Evolutionary conservation across 805 yeast species (phyloP), one percentile per base, ranked within the genome.

Genomic region (Millerozyma acaciae): DNA sequence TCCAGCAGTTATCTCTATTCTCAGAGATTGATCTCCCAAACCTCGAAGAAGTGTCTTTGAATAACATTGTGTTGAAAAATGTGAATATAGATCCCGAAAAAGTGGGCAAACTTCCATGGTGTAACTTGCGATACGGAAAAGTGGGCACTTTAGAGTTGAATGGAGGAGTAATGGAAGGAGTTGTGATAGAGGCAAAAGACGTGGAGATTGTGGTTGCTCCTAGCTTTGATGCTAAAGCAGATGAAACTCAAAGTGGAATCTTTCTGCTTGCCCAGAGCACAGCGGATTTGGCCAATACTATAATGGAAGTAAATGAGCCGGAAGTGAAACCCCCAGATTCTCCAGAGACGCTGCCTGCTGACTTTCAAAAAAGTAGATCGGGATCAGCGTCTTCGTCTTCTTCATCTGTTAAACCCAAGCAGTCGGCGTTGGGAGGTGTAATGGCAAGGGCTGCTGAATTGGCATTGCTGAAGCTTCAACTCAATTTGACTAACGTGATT

Each of bases 11-110:
- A 27, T 78, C 89, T 10, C 60, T 89, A 26, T 85, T 89, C 50
- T 83, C 95, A 1, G 84, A 81, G 44, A 73, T 88, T 15, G 94
- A 88, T 54, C 65, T 87, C 13, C 82, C 87, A 13, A 83, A 87
- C 50, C 55, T 89, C 33, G 93, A 87, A 39, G 67, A 65, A 48
- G 87, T 89, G 0, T 80, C 94, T 4, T 60, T 85, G 63, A 55
- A 71, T 70, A 54, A 66, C 63, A 37, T 69, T 74, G 56, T 59
- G 8, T 50, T 67, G 12, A 70, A 74, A 28, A 80, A 85, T 53
- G 75, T 89, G 7, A 70, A 78, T 30, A 58, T 89, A 18, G 90
- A 84, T 50, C 78, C 86, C 0, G 86, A 81, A 19, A 81, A 78
- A 37, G 65, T 86, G 26, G 68, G 68, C 7, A 66, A 69, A 38